Conservation (phyloP, 345 rosid species). For the Hypericum androsaemum region DNA sequence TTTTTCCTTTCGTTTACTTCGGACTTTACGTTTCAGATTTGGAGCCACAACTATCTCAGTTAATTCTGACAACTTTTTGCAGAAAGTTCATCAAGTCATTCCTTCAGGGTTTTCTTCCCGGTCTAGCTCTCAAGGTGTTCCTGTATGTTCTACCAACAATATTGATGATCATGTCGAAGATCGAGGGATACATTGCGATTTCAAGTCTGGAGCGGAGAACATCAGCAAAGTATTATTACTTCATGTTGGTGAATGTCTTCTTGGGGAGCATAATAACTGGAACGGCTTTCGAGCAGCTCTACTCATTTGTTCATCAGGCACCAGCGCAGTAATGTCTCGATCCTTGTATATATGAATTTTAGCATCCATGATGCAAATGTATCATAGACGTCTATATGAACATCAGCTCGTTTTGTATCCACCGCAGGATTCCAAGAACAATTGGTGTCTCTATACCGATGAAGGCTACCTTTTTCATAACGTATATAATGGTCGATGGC, state of each 20-base stretch:
- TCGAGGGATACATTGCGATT: constrained; percentile 75
- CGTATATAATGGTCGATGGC: constrained; percentile 93
- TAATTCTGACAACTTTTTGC: too few species aligned
- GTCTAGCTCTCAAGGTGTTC: constrained; percentile 85
- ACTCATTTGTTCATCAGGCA: constrained; percentile 83
- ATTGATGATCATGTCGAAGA: constrained; percentile 84
- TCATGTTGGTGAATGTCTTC: constrained; percentile 95
- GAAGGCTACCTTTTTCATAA: constrained; percentile 96
- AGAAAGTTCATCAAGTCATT: constrained; percentile 90
- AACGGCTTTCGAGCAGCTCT: constrained; percentile 81
- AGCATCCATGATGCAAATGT: too few species aligned
- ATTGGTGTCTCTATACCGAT: constrained; percentile 95
- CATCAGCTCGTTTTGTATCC: not conserved
- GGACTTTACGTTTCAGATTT: too few species aligned
- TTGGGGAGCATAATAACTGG: constrained; percentile 91
- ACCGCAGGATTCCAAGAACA: constrained; percentile 82
- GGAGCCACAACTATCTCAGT: too few species aligned
- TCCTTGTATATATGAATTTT: not conserved
- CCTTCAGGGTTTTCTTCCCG: constrained; percentile 95
- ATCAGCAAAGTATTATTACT: constrained; percentile 82
- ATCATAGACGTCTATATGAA: too few species aligned
- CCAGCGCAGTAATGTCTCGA: constrained; percentile 62
- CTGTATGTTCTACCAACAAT: constrained; percentile 61
- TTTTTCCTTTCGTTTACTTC: too few species aligned
- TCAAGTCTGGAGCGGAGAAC: constrained; percentile 78